Percentiles rank a stretch among this genome's conserved stretches.
Evolutionary conservation across 75 land plant genomes (phyloP).

Genomic region (Picea sitchensis): DNA sequence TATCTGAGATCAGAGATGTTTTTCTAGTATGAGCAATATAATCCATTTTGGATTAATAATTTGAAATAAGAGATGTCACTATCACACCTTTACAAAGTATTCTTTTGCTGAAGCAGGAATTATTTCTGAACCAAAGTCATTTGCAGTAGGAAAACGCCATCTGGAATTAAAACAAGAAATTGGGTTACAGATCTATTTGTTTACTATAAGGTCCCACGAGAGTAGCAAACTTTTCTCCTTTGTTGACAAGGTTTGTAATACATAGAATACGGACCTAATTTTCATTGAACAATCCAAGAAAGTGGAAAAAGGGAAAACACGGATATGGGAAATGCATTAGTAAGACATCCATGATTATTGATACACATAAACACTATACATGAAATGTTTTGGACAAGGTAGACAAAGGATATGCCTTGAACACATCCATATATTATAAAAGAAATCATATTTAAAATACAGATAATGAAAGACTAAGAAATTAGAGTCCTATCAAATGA

Average conservation of each 20-base stretch:
- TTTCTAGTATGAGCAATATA: no score
- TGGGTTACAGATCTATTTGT: not conserved
- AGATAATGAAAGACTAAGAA: no score
- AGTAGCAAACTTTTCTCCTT: slow-evolving; percentile 4
- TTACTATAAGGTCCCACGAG: no score
- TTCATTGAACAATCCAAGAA: not conserved
- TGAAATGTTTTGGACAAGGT: no score
- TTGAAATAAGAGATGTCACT: not conserved
- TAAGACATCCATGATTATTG: no score
- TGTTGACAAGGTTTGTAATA: not conserved
- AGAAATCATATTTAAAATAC: no score
- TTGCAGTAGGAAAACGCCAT: slow-evolving; percentile 95
- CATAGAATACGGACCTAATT: not conserved
- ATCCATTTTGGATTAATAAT: not conserved
- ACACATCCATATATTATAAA: no score
- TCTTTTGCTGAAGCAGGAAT: slow-evolving; percentile 89
- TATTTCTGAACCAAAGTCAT: slow-evolving; percentile 93
- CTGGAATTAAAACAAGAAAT: slow-evolving; percentile 26
- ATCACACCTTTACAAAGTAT: slow-evolving; percentile 51
- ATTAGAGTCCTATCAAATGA: no score
- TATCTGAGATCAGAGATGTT: no score
- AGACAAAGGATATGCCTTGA: no score
- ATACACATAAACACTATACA: no score
- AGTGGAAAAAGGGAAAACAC: not conserved
- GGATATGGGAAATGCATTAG: not conserved